Base-by-base conservation (phyloP, 108 stramenopile genomes). In the Cylindrotheca fusiformis region DNA sequence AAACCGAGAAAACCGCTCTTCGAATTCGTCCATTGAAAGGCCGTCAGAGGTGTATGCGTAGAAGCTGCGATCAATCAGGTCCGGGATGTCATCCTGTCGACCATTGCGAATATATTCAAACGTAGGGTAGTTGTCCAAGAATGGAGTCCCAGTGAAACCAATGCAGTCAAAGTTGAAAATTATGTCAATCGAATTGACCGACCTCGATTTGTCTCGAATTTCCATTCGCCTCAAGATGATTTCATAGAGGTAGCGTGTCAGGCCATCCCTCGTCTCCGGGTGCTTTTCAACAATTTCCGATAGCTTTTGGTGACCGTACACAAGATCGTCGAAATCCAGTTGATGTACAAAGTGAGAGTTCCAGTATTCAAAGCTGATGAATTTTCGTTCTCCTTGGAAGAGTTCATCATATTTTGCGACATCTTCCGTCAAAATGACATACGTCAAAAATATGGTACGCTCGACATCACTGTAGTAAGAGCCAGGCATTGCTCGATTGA, bases 91-190 rank as follows among this genome's bases (percentile, higher is more conserved):
- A 47, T 71, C 69, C 28, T 33, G 36, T 26, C 69, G 52, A 18
- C 61, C 61, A 10, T 71, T 27, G 2, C 69, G 69, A 22, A 71
- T 71, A 21, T 71, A 71, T 25, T 60, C 69, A 49, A 62, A 61
- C 6, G 69, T 71, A 4, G 69, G 69, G 32, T 71, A 71, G 29
- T 71, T 71, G 48, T 71, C 69, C 18, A 71, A 33, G 61, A 71
- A 71, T 2, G 69, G 69, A 4, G 69, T 71, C 28, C 69, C 69
- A 20, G 69, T 71, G 48, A 71, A 71, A 2, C 69, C 69, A 3
- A 71, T 62, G 59, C 69, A 71, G 53, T 71, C 69, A 56, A 71
- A 71, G 47, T 71, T 71, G 69, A 71, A 71, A 33, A 71, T 63
- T 22, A 71, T 58, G 46, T 71, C 69, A 36, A 71, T 60, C 4